Evolutionary conservation across 1,284 basidiomycete species (phyloP).

Genomic region (Malassezia sp.): DNA sequence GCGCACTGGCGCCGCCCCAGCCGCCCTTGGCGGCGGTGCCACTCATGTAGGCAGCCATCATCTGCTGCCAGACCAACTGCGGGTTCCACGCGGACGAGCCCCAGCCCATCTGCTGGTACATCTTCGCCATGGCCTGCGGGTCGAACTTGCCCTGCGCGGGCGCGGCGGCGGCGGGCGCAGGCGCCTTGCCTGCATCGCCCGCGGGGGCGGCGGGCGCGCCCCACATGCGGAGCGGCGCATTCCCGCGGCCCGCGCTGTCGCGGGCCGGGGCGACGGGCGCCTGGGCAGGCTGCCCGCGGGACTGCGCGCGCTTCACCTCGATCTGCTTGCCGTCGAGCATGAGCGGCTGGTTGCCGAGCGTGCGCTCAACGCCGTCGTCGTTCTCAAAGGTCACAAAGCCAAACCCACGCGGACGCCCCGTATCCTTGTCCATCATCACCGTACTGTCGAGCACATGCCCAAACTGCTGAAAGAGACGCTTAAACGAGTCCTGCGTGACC

Average conservation of each 20-base stretch:
- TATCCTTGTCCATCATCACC: constrained; percentile 96
- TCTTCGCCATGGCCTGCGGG: constrained; percentile 51
- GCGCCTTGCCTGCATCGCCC: background rate
- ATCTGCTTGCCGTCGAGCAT: constrained; percentile 56
- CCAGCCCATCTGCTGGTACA: constrained; percentile 53
- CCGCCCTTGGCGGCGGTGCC: constrained; percentile 9
- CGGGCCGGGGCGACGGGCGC: constrained; percentile 15
- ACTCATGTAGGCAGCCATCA: constrained; percentile 28
- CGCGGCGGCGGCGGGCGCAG: constrained; percentile 24
- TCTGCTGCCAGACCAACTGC: constrained; percentile 43
- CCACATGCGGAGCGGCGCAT: constrained; percentile 12
- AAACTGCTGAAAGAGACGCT: constrained; percentile 73
- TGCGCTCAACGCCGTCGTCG: constrained; percentile 67
- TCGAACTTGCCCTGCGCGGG: constrained; percentile 48
- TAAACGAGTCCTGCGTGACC: constrained; percentile 86
- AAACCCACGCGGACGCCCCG: constrained; percentile 87
- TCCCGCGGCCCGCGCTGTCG: constrained; percentile 5
- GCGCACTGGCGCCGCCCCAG: constrained; percentile 7
- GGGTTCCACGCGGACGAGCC: constrained; percentile 38
- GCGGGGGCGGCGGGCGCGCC: constrained; percentile 1
- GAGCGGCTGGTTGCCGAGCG: constrained; percentile 38
- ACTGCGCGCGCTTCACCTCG: constrained; percentile 61
- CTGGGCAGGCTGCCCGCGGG: constrained; percentile 23
- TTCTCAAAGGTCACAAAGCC: constrained; percentile 89
- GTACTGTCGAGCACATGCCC: constrained; percentile 92